These are phyloP conservation scores for Cicer bijugum DNA, from an alignment of 306 rosid genomes.

Conservation along the genomic window DNA sequence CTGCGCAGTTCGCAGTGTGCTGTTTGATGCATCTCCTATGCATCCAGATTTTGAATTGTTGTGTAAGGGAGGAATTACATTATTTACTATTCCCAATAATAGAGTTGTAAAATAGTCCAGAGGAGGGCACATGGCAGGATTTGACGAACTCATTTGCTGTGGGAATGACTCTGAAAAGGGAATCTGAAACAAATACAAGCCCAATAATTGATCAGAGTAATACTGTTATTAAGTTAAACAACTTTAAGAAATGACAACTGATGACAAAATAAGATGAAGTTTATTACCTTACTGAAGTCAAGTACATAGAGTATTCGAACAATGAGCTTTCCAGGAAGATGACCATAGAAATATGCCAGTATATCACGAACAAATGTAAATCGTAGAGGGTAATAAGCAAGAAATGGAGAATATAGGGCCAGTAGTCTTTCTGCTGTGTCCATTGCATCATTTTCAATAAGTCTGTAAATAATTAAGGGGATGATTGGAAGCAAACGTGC, in stretches of 20 bases:
- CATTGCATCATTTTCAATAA: constrained; percentile 86
- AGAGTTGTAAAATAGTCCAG: constrained; percentile 88
- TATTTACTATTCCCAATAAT: constrained; percentile 89
- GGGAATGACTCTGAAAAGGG: constrained; percentile 93
- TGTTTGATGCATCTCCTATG: constrained; percentile 58
- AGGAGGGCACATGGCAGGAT: constrained; percentile 89
- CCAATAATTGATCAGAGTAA: constrained; percentile 36
- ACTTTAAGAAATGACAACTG: constrained; percentile 35
- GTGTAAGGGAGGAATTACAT: constrained; percentile 91
- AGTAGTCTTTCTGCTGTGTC: constrained; percentile 83
- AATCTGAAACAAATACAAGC: constrained; percentile 66
- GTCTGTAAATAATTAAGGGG: constrained; percentile 89
- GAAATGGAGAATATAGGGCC: constrained; percentile 66
- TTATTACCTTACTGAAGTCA: constrained; percentile 77
- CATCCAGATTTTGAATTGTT: constrained; percentile 80
- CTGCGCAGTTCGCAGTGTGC: constrained; percentile 61
- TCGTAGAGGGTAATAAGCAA: constrained; percentile 82
- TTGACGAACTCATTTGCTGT: constrained; percentile 70
- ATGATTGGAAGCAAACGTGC: constrained; percentile 94
- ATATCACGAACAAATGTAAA: constrained; percentile 98
- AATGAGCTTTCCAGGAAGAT: constrained; percentile 82
- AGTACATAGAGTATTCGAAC: constrained; percentile 81
- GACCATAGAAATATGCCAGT: constrained; percentile 96
- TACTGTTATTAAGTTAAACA: constrained; percentile 26
- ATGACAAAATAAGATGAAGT: constrained; percentile 28